Evolutionary conservation across 2,329 filamentous ascomycete genomes (phyloP).

Genomic region (Diaporthe sp.): DNA sequence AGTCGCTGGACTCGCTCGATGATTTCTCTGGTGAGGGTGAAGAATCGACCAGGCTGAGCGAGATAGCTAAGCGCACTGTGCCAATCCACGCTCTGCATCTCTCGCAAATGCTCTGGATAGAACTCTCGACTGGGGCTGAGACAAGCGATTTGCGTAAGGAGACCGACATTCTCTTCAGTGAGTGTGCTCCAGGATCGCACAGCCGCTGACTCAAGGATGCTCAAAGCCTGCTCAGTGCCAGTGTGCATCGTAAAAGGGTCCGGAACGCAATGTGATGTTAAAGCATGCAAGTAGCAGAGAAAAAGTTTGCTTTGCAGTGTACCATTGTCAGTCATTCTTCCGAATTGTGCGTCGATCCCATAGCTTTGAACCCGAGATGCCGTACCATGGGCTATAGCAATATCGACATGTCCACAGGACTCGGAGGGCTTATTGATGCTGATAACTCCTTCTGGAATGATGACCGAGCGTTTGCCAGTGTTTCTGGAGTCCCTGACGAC

Average conservation of each 20-base stretch:
- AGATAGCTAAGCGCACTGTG: slow-evolving; percentile 52
- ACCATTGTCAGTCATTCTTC: slow-evolving; percentile 64
- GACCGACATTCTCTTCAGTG: slow-evolving; percentile 49
- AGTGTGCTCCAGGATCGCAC: slow-evolving; percentile 62
- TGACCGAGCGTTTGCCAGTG: slow-evolving; percentile 50
- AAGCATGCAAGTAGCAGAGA: slow-evolving; percentile 65
- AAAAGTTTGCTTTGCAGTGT: slow-evolving; percentile 66
- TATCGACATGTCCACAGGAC: slow-evolving; percentile 49
- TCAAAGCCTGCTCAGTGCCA: slow-evolving; percentile 68
- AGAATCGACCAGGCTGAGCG: slow-evolving; percentile 61
- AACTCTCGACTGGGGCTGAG: slow-evolving; percentile 60
- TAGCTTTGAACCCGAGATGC: slow-evolving; percentile 50
- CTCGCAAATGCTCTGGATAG: slow-evolving; percentile 57
- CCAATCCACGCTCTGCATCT: slow-evolving; percentile 66
- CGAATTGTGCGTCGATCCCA: slow-evolving; percentile 62
- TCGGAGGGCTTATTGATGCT: slow-evolving; percentile 44
- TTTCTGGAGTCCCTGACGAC: slow-evolving; percentile 53
- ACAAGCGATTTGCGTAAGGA: slow-evolving; percentile 55
- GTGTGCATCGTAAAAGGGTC: slow-evolving; percentile 64
- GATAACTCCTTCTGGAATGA: slow-evolving; percentile 55
- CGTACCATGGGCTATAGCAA: slow-evolving; percentile 49
- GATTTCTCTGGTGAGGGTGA: slow-evolving; percentile 38
- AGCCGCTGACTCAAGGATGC: slow-evolving; percentile 62
- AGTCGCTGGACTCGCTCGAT: not conserved
- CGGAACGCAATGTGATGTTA: slow-evolving; percentile 66